Conservation (phyloP, 1,284 basidiomycete genomes). For the Rhodofomes roseus region DNA sequence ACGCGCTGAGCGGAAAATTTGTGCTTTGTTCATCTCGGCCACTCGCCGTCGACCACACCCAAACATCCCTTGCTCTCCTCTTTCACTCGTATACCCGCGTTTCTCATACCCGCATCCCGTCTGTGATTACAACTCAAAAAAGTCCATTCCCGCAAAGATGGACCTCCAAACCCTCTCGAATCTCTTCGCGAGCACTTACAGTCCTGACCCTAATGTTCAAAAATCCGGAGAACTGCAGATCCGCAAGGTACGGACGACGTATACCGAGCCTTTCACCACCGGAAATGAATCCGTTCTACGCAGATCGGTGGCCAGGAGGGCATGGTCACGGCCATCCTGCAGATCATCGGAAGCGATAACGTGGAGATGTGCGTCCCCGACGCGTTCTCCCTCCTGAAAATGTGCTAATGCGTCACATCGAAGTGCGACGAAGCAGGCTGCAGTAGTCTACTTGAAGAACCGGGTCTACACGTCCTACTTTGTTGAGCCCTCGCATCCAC, state of each 20-base stretch:
- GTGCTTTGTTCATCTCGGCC: slow-evolving; percentile 3
- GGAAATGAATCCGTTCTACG: not conserved
- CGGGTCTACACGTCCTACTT: slow-evolving; percentile 65
- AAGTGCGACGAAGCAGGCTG: slow-evolving; percentile 76
- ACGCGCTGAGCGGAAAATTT: slow-evolving; percentile 6
- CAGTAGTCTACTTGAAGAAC: slow-evolving; percentile 84
- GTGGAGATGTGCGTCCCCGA: slow-evolving; percentile 68
- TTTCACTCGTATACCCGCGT: slow-evolving; percentile 6
- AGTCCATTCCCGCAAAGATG: slow-evolving; percentile 39
- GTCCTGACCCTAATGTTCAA: slow-evolving; percentile 80
- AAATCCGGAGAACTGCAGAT: slow-evolving; percentile 81
- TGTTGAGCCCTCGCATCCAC: slow-evolving; percentile 40
- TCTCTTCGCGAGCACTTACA: slow-evolving; percentile 77
- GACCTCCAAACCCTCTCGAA: slow-evolving; percentile 73
- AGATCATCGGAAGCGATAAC: slow-evolving; percentile 74
- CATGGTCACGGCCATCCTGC: slow-evolving; percentile 72
- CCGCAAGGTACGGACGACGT: slow-evolving; percentile 55
- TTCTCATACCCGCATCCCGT: slow-evolving; percentile 4
- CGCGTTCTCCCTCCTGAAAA: slow-evolving; percentile 31
- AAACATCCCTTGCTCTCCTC: not conserved
- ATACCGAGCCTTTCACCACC: slow-evolving; percentile 6
- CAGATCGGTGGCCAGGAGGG: slow-evolving; percentile 78
- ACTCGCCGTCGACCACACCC: not conserved
- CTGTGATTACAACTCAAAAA: not conserved
- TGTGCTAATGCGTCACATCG: not conserved